Evolutionary conservation across 1,139 yeast genomes (phyloP).

Genomic region (Yamadazyma trypodendri): DNA sequence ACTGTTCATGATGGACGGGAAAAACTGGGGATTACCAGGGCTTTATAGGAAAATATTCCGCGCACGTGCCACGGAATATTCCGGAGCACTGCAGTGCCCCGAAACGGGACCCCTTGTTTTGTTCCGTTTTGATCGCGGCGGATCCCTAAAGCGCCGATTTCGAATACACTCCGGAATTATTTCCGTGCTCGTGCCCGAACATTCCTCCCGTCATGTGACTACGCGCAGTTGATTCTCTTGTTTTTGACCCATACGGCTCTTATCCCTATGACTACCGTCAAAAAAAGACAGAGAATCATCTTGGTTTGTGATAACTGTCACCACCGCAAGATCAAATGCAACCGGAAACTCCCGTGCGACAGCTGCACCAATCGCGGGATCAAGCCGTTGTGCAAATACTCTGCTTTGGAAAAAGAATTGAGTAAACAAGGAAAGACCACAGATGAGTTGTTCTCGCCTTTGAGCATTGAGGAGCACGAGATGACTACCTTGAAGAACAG

Average conservation of each 20-base stretch:
- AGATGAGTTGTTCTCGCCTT: conserved; percentile 7
- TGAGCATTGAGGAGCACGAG: conserved; percentile 4
- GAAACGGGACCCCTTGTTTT: too few relatives aligned
- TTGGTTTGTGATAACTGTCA: conserved; percentile 20
- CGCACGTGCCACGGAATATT: too few relatives aligned
- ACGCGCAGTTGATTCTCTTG: too few relatives aligned
- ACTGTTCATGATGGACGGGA: too few relatives aligned
- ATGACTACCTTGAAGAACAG: conserved; percentile 3
- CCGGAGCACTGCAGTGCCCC: too few relatives aligned
- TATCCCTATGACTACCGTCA: conserved; percentile 6
- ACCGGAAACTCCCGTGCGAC: conserved; percentile 17
- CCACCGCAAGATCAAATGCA: conserved; percentile 19
- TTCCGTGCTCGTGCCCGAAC: neutral
- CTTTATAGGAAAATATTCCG: too few relatives aligned
- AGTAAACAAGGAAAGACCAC: conserved; percentile 16
- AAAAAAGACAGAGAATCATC: conserved; percentile 17
- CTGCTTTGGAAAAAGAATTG: conserved; percentile 16
- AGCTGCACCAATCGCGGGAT: conserved; percentile 16
- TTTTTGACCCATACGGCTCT: neutral
- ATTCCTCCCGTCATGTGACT: too few relatives aligned
- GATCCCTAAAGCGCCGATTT: too few relatives aligned
- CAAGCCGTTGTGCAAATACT: conserved; percentile 14
- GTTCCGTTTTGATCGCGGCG: too few relatives aligned
- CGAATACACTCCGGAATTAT: too few relatives aligned
- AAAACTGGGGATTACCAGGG: too few relatives aligned